These are phyloP conservation scores for Plantago coronopus DNA, from an alignment of 305 asterid genomes.

Conservation along the genomic window DNA sequence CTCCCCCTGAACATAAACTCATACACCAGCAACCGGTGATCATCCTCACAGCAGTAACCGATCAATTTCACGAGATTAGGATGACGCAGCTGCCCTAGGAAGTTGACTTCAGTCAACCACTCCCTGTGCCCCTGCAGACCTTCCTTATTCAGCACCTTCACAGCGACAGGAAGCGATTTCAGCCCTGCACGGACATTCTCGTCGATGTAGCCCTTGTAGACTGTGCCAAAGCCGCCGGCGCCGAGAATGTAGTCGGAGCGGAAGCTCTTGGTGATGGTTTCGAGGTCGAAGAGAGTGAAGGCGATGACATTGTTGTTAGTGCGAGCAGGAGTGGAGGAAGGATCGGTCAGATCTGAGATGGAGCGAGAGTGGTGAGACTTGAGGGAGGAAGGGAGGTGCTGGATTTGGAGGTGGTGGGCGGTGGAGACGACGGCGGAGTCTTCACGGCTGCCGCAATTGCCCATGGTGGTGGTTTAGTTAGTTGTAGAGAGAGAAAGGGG, in stretches of 20 bases:
- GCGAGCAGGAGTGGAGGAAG: constrained; percentile 79
- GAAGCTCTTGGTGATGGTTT: constrained; percentile 92
- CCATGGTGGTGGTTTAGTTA: constrained; percentile 34
- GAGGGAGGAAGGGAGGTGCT: constrained; percentile 34
- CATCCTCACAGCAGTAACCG: constrained; percentile 99
- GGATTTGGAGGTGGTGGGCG: constrained; percentile 78
- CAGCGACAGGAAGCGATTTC: constrained; percentile 93
- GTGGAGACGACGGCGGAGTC: constrained; percentile 86
- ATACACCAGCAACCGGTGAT: constrained; percentile 87
- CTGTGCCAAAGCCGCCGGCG: constrained; percentile 97
- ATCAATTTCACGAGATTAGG: constrained; percentile 93
- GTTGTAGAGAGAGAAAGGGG: not conserved
- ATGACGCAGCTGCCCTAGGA: constrained; percentile 95
- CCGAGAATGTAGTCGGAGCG: constrained; percentile 98
- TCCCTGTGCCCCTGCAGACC: constrained; percentile 99
- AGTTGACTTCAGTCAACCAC: constrained; percentile 99
- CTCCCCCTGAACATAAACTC: constrained; percentile 99
- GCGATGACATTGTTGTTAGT: constrained; percentile 84
- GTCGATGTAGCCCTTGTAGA: constrained; percentile 94
- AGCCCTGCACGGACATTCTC: constrained; percentile 96
- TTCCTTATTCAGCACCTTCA: constrained; percentile 94
- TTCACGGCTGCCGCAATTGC: constrained; percentile 96
- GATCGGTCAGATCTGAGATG: constrained; percentile 82
- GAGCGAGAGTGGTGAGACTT: constrained; percentile 65
- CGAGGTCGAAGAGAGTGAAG: constrained; percentile 88